Base-by-base conservation (phyloP, 169 alveolate species). In the Cryptosporidium viatorum region DNA sequence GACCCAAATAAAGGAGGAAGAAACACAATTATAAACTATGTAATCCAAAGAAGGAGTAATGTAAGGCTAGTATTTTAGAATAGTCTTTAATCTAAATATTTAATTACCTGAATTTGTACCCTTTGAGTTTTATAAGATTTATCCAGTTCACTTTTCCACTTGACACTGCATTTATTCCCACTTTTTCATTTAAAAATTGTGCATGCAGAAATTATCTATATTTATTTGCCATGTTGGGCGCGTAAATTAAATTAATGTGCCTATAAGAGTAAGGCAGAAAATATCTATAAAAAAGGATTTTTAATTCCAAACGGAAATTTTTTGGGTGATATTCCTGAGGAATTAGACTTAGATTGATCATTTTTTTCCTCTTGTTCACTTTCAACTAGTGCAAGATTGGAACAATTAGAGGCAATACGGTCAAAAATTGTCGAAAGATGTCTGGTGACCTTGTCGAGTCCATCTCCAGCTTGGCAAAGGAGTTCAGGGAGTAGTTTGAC, bases 401-500 rank as follows among this genome's bases (percentile, higher is more conserved):
- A 80, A 9, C 89, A 80, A 2, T 75, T 80, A 9, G 89, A 60
- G 35, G 75, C 74, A 26, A 80, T 37, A 10, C 50, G 69, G 67
- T 80, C 65, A 39, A 80, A 80, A n/a, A 80, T 31, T 41, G 73
- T 21, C 2, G 50, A 33, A 10, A 80, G 52, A 41, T 80, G 89
- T 45, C 26, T 50, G 9, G 75, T 52, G 14, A 52, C 89, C 18
- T 29, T 80, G 37, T 80, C 89, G 8, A 80, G 43, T n/a, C 89
- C 75, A 48, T 80, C 89, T 8, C 89, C 89, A n/a, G 89, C 89
- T 21, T 60, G 62, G 14, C 89, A 80, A 4, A 80, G 68, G 9
- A 80, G 67, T 29, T 80, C 89, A 6, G 89, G 89, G 50, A 80
- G 89, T 3, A 65, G 52, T 23, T 65, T 80, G 23, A 80, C 89